Evolutionary conservation across 768 basidiomycete genomes (phyloP), one percentile per base, ranked within the genome.

Genomic region (Cystobasidium tubakii): DNA sequence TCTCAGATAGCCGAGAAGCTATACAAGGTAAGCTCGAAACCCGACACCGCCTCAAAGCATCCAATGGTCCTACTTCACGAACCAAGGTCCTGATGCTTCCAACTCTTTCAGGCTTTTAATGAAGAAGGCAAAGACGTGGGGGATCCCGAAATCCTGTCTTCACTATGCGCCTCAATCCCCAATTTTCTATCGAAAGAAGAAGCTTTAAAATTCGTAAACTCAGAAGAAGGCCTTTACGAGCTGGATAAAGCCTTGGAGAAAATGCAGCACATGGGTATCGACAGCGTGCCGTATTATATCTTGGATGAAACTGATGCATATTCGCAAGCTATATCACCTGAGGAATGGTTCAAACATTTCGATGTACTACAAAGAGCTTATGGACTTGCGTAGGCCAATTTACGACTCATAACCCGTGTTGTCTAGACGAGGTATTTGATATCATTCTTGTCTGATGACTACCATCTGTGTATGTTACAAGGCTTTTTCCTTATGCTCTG

Each of bases 1-100:
- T 79, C 86, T 6, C 83, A 85, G 0, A 77, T 88, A 50, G 82
- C 89, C 53, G 84, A 84, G 29, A 83, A 83, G 25, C 80, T 90
- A 1, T 90, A 73, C 62, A 54, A 36, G 25, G 70, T 72, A 31
- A 33, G 70, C 74, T 63, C 21, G 10, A n/a, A 4, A 15, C 9
- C 3, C 33, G 15, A 25, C 39, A 39, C 39, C n/a, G n/a, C n/a
- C n/a, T n/a, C n/a, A n/a, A n/a, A n/a, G n/a, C n/a, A n/a, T n/a
- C n/a, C n/a, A n/a, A n/a, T n/a, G n/a, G n/a, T n/a, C n/a, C n/a
- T n/a, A n/a, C n/a, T n/a, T n/a, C n/a, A n/a, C n/a, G n/a, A n/a
- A n/a, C n/a, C n/a, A n/a, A n/a, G n/a, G n/a, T n/a, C n/a, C n/a
- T n/a, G n/a, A n/a, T n/a, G 12, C 12, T 19, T 50, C 46, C n/a